phyloP scores from a whole-genome alignment of 163 green algal species.

The Prototheca cutis region DNA sequence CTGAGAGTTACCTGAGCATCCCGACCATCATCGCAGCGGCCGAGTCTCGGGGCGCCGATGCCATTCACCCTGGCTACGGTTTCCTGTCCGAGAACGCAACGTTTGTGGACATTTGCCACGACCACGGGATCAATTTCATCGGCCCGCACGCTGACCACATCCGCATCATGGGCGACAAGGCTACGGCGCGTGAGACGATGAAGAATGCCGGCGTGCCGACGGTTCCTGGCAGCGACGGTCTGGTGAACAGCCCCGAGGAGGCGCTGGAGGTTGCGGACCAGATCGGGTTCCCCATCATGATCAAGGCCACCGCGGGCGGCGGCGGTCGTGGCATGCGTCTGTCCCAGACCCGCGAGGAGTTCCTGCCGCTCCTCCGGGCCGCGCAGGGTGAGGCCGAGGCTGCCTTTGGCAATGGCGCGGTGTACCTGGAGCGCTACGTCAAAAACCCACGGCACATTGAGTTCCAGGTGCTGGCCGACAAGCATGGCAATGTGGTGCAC shows the following conservation, averaged over 20 bases:
- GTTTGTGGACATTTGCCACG: slow-evolving; percentile 93
- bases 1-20: slow-evolving; percentile 80
- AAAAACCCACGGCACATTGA: slow-evolving; percentile 59
- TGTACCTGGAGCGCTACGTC: slow-evolving; percentile 92
- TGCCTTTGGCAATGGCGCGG: slow-evolving; percentile 86
- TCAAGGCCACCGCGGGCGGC: slow-evolving; percentile 90
- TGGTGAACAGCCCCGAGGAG: slow-evolving; percentile 62
- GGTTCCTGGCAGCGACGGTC: slow-evolving; percentile 81
- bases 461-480: slow-evolving; percentile 82
- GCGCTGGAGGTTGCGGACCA: slow-evolving; percentile 45
- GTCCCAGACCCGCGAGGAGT: slow-evolving; percentile 61
- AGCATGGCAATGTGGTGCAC: slow-evolving; percentile 89
- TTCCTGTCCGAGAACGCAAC: slow-evolving; percentile 91
- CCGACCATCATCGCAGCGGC: slow-evolving; percentile 60
- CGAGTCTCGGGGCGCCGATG: slow-evolving; percentile 69
- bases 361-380: slow-evolving; percentile 67
- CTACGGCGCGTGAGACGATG: slow-evolving; percentile 90
- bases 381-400: slow-evolving; percentile 82
- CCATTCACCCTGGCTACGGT: slow-evolving; percentile 89
- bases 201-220: slow-evolving; percentile 85
- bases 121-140: slow-evolving; percentile 95
- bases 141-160: slow-evolving; percentile 81
- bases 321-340: slow-evolving; percentile 83
- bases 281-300: slow-evolving; percentile 85
- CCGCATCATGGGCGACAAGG: slow-evolving; percentile 92